Percentiles rank a stretch among this genome's conserved stretches.
phyloP scores from a whole-genome alignment of 2,329 filamentous ascomycete species.

The Sporothrix curviconia region DNA sequence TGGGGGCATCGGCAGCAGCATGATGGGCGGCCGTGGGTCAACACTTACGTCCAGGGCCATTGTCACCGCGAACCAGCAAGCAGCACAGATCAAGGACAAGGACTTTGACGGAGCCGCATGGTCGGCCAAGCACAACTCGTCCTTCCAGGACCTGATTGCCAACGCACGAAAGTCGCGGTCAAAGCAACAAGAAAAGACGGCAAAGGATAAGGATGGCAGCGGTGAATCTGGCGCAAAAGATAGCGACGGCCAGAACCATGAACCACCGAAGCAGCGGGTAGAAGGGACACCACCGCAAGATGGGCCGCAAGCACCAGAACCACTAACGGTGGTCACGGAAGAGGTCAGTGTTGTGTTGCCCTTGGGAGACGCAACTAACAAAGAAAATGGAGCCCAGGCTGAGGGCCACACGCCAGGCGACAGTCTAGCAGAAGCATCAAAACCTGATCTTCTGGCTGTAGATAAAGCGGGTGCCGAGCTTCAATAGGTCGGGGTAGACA shows the following conservation, averaged over 20 bases:
- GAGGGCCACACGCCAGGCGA: neutral
- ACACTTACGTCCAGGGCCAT: conserved; percentile 11
- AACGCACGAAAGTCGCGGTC: conserved; percentile 57
- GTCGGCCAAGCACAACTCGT: conserved; percentile 62
- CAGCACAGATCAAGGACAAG: conserved; percentile 67
- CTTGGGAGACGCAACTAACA: neutral
- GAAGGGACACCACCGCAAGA: conserved; percentile 9
- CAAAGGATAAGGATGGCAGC: conserved; percentile 21
- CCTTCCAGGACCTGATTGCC: conserved; percentile 75
- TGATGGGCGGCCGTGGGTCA: conserved; percentile 21
- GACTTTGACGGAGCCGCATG: conserved; percentile 79
- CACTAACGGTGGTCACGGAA: neutral
- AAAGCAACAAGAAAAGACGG: conserved; percentile 26
- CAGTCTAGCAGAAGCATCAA: neutral
- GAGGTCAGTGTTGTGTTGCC: neutral
- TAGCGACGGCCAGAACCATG: neutral
- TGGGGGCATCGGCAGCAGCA: neutral
- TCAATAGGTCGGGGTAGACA: neutral
- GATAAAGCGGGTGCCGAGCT: neutral
- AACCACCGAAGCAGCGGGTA: neutral
- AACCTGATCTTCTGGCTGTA: neutral
- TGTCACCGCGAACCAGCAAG: conserved; percentile 23
- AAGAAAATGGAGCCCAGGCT: neutral
- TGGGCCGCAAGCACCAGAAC: neutral
- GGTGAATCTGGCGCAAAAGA: neutral